These are phyloP conservation scores for Leccinum proliferum DNA, from an alignment of 1,284 basidiomycete species.

Conservation along the genomic window DNA sequence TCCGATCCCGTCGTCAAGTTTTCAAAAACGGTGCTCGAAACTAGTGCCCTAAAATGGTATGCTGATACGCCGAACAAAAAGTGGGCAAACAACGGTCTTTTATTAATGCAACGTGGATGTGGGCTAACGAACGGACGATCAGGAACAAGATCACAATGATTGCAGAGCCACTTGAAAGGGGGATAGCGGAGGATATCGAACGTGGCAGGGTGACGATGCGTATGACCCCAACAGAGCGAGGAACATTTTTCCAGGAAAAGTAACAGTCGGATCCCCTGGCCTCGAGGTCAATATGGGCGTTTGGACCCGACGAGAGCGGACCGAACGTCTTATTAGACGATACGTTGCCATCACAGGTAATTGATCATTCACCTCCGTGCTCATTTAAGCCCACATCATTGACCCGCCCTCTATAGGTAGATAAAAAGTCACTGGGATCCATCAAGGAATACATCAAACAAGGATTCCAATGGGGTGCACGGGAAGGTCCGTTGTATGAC, in stretches of 20 bases:
- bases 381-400: neutral
- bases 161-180: slow-evolving; percentile 90
- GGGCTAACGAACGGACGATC: slow-evolving; percentile 13
- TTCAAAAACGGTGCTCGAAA: slow-evolving; percentile 98
- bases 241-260: slow-evolving; percentile 91
- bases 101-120: slow-evolving; percentile 4
- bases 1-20: slow-evolving; percentile 99
- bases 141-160: slow-evolving; percentile 99
- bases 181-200: slow-evolving; percentile 93
- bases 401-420: slow-evolving; percentile 47
- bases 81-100: slow-evolving; percentile 39
- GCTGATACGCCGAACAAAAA: slow-evolving; percentile 99
- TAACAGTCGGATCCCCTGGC: slow-evolving; percentile 99
- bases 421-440: slow-evolving; percentile 87
- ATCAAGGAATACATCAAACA: slow-evolving; percentile 97
- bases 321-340: slow-evolving; percentile 95
- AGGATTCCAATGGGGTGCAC: slow-evolving; percentile 98
- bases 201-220: slow-evolving; percentile 87
- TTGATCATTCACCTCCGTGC: slow-evolving; percentile 1
- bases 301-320: slow-evolving; percentile 94
- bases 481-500: slow-evolving; percentile 96
- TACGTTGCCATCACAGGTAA: slow-evolving; percentile 89
- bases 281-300: slow-evolving; percentile 99
- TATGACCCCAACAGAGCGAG: slow-evolving; percentile 90
- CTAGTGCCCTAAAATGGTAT: slow-evolving; percentile 96